Base-by-base conservation (phyloP, 2,329 filamentous ascomycete genomes). In the Neofusicoccum parvum region DNA sequence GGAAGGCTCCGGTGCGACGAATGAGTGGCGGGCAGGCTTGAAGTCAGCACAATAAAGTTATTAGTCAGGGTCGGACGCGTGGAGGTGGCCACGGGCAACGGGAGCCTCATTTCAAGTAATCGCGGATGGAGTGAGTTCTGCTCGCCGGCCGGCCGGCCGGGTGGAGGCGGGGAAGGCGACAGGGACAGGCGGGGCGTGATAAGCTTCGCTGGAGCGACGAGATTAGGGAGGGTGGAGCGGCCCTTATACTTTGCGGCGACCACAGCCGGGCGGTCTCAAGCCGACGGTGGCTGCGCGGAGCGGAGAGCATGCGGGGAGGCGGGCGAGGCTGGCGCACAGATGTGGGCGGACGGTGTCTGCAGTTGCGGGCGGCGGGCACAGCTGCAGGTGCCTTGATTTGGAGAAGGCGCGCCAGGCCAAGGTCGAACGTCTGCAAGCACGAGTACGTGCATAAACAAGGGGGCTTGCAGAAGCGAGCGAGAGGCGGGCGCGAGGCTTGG, bases 401-500 rank as follows among this genome's bases (percentile, higher is more conserved):
- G 41, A 27, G n/a, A 14, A 10, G 32, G 14, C 41, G n/a, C 10
- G 14, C 1, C 10, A 14, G 20, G 32, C 11, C 41, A 60, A 48
- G 56, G 15, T 60, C 56, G 43, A 60, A 60, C 56, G 56, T 48
- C 56, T 37, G 32, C 10, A 12, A 27, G 43, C 56, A 60, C 45
- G 54, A 48, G 56, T 60, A 60, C 56, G 56, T 60, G 56, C 56
- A 60, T 60, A 14, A 23, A 15, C 41, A 37, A 36, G 56, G 56
- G 56, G 56, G 56, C 32, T 23, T 60, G 56, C 56, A 46, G 56
- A 60, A 60, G 56, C 56, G 56, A 60, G 43, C 37, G 53, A 27
- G 17, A 23, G 15, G 17, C 36, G 51, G 9, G 49, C 15, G 34
- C 51, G 51, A 39, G 34, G 36, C 34, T 32, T 32, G 27, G 27